A percentile compares a stretch with the other conserved stretches of the same genome.
Conservation (phyloP, 306 rosid genomes). For the Gleditsia sinensis region DNA sequence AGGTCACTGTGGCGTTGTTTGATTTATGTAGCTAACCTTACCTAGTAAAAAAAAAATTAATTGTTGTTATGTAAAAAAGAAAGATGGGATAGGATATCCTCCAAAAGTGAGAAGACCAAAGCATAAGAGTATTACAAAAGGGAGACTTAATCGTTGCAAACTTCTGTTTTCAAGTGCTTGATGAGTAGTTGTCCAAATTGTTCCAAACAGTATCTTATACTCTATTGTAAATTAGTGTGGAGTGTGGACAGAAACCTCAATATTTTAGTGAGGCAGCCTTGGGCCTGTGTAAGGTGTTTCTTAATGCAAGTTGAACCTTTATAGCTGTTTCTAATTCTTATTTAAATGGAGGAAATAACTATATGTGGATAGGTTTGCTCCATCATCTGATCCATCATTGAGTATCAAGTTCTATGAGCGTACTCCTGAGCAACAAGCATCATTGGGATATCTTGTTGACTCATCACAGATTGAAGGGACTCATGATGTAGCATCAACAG, state of each 20-base stretch:
- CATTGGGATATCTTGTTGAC: slow-evolving; percentile 70
- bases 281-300: slow-evolving; percentile 9
- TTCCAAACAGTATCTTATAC: background rate
- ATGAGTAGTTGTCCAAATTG: background rate
- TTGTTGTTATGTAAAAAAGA: background rate
- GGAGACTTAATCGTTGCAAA: background rate
- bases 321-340: slow-evolving; percentile 24
- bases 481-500: slow-evolving; percentile 39
- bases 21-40: too few species aligned
- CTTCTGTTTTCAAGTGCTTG: slow-evolving; percentile 9
- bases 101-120: background rate
- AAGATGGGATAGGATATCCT: background rate
- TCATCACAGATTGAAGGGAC: slow-evolving; percentile 50
- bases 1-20: too few species aligned
- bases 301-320: slow-evolving; percentile 12
- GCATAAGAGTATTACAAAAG: background rate
- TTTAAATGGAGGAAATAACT: slow-evolving; percentile 3
- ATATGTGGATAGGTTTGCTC: slow-evolving; percentile 66
- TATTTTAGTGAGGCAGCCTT: slow-evolving; percentile 10
- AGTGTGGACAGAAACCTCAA: background rate
- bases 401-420: slow-evolving; percentile 85
- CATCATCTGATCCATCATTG: slow-evolving; percentile 76
- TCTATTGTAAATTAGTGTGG: slow-evolving; percentile 4
- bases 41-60: too few species aligned
- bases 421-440: slow-evolving; percentile 85